These are phyloP conservation scores for Globisporangium abappressorium DNA, from an alignment of 352 stramenopile genomes.

Conservation along the genomic window DNA sequence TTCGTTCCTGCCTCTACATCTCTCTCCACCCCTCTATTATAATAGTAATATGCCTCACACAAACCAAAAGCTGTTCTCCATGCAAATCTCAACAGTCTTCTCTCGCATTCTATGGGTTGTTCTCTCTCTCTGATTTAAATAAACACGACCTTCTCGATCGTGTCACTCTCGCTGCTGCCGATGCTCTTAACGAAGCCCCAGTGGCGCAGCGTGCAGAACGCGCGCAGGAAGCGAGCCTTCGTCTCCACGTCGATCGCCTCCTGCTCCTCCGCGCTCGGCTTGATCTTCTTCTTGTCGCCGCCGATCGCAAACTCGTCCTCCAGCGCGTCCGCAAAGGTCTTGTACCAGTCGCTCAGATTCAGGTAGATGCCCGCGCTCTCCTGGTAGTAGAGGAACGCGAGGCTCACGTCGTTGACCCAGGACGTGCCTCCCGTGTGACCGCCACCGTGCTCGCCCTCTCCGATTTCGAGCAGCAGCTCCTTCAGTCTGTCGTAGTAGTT, in stretches of 20 bases:
- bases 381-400: conserved; percentile 71
- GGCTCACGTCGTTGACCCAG: conserved; percentile 57
- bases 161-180: conserved; percentile 46
- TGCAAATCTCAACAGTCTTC: not conserved
- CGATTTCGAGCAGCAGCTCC: conserved; percentile 39
- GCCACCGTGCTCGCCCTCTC: conserved; percentile 20
- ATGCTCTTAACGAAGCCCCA: conserved; percentile 65
- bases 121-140: conserved; percentile 32
- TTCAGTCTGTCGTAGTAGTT: conserved; percentile 58
- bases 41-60: conserved; percentile 27
- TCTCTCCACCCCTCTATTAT: conserved; percentile 27
- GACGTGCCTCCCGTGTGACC: conserved; percentile 15
- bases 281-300: conserved; percentile 18
- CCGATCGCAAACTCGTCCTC: conserved; percentile 23
- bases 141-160: conserved; percentile 80
- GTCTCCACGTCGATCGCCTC: conserved; percentile 24
- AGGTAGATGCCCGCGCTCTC: conserved; percentile 59
- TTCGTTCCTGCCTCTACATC: conserved; percentile 9
- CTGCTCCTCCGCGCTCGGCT: conserved; percentile 9
- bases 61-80: not conserved
- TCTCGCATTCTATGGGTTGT: not conserved
- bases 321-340: conserved; percentile 45
- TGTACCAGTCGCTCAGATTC: conserved; percentile 67
- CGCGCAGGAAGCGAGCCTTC: conserved; percentile 67
- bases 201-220: conserved; percentile 62